Conservation (phyloP, 257 asterid species). For the Jacaranda mimosifolia region DNA sequence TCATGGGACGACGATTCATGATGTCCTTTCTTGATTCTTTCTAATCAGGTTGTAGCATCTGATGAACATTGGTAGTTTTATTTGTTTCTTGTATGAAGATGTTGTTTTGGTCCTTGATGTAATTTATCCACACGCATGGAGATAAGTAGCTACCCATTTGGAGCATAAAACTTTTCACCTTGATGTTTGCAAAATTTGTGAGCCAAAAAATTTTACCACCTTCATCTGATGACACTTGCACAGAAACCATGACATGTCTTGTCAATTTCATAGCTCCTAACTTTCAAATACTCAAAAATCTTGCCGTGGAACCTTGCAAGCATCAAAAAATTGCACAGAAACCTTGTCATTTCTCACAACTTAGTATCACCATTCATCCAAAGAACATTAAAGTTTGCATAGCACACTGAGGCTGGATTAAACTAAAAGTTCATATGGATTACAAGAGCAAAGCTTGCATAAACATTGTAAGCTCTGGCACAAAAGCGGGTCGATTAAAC, state of each 20-base stretch:
- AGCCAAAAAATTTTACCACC: not conserved
- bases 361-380: no score
- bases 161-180: no score
- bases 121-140: constrained; percentile 22
- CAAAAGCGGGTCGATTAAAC: no score
- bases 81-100: constrained; percentile 13
- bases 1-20: not conserved
- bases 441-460: no score
- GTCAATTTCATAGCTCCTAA: not conserved
- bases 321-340: not conserved
- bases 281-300: not conserved
- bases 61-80: not conserved
- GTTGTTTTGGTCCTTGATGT: constrained; percentile 23
- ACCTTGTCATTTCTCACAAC: not conserved
- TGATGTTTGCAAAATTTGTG: not conserved
- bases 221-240: not conserved
- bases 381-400: no score
- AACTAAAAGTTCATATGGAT: not conserved
- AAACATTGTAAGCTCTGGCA: no score
- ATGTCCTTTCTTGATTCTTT: constrained; percentile 26
- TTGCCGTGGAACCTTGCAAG: no score
- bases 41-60: constrained; percentile 25
- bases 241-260: not conserved
- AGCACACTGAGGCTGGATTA: not conserved
- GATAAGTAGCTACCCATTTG: constrained; percentile 8